Percentiles rank a stretch among this genome's conserved stretches.
These are phyloP conservation scores for Buxus sempervirens DNA, from an alignment of 164 flowering plant genomes.

Conservation along the genomic window DNA sequence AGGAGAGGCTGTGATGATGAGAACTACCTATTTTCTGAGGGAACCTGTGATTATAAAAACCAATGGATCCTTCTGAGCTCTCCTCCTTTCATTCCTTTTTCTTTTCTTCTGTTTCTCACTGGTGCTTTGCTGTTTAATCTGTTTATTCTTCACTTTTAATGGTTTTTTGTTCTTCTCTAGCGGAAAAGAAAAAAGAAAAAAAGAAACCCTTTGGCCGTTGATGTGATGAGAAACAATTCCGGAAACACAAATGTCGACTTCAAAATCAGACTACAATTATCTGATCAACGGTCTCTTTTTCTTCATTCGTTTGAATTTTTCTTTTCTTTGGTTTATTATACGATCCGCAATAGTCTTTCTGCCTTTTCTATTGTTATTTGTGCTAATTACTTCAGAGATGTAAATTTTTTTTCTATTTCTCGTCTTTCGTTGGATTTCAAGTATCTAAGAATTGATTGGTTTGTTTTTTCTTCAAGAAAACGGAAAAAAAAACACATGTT, in stretches of 20 bases:
- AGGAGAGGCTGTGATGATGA: slow-evolving; percentile 50
- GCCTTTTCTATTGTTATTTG: too few species aligned
- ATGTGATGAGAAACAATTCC: slow-evolving; percentile 45
- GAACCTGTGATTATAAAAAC: slow-evolving; percentile 49
- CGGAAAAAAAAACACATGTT: too few species aligned
- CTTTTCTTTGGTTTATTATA: neutral
- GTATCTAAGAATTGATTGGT: too few species aligned
- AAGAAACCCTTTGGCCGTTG: slow-evolving; percentile 42
- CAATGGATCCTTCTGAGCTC: slow-evolving; percentile 96
- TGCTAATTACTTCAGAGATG: too few species aligned
- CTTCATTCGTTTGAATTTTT: too few species aligned
- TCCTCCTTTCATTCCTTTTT: neutral
- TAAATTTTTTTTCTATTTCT: too few species aligned
- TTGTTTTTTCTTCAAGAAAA: too few species aligned
- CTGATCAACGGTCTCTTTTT: slow-evolving; percentile 51
- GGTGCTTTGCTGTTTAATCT: neutral
- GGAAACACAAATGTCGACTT: slow-evolving; percentile 44
- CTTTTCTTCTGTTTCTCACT: too few species aligned
- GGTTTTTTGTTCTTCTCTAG: neutral
- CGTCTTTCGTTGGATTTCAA: too few species aligned
- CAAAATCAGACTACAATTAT: slow-evolving; percentile 82
- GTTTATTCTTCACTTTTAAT: neutral
- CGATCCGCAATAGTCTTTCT: too few species aligned
- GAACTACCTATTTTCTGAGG: slow-evolving; percentile 78
- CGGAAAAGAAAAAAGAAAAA: neutral